Evolutionary conservation across 371 early-diverging fungal species (phyloP), one percentile per base, ranked within the genome.

Genomic region (Apophysomyces sp.): DNA sequence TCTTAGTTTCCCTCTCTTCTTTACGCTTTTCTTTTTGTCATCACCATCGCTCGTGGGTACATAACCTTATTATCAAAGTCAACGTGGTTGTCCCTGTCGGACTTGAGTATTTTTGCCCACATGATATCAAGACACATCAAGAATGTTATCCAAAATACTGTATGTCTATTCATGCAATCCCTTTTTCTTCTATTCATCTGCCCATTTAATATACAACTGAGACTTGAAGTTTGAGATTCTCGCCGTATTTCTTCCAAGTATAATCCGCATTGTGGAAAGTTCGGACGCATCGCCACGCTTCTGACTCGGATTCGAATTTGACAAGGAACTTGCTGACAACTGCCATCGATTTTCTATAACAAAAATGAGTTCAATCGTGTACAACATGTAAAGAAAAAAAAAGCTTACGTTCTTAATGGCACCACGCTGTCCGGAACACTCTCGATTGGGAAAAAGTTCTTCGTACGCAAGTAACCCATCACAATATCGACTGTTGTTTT

Each of bases 231-330:
- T 55, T 66, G 32, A 60, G 69, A 5, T 55, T 59, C 29, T 60
- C 57, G 18, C 70, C 61, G 49, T 51, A 61, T 18, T 54, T 53
- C 15, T 52, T 59, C 30, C 71, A 65, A 4, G 63, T 28, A 55
- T 68, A 76, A 18, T 70, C 58, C 7, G 64, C 61, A 55, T 81
- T 81, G 34, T 81, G 81, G 65, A 81, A 76, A 37, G 67, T 55
- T 39, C 81, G 76, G 28, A 81, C 81, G 36, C 76, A 76, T 57
- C 81, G 67, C 78, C 78, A 81, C 62, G 81, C 81, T 63, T 81
- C 81, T 34, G 76, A 66, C 58, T 81, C 81, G 13, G 78, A 74
- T 13, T 72, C 78, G 67, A 81, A 77, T 40, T 76, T 81, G 26
- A 81, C 69, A 31, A 81, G 61, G 32, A 76, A 81, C 52, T 76